Percentiles rank a stretch among this genome's conserved stretches.
Conservation (phyloP, 768 basidiomycete species). For the Kwoniella dendrophila region DNA sequence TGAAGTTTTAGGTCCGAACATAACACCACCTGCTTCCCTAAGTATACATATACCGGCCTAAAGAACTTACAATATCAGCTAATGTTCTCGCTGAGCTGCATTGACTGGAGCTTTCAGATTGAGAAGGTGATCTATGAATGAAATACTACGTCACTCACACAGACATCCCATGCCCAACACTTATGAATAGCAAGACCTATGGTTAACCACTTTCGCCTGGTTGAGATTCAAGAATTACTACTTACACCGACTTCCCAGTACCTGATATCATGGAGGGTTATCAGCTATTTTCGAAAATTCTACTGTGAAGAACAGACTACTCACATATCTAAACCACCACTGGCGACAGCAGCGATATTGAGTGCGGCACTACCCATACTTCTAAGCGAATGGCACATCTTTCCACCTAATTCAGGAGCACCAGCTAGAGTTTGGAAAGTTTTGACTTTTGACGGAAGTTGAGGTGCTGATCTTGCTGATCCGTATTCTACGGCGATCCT, state of each 20-base stretch:
- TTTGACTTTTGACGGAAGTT: slow-evolving; percentile 60
- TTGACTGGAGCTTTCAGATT: no score
- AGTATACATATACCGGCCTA: slow-evolving; percentile 87
- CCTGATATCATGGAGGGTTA: slow-evolving; percentile 16
- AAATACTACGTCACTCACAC: slow-evolving; percentile 58
- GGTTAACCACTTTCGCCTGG: no score
- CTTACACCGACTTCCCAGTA: slow-evolving; percentile 41
- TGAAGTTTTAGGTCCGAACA: slow-evolving; percentile 65
- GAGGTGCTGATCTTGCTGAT: slow-evolving; percentile 29
- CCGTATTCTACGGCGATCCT: slow-evolving; percentile 49
- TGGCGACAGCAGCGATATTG: slow-evolving; percentile 65
- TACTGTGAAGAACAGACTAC: slow-evolving; percentile 27
- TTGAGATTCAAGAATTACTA: no score
- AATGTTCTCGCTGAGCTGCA: no score
- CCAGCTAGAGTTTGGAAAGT: slow-evolving; percentile 78
- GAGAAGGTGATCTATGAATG: neutral
- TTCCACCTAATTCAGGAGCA: slow-evolving; percentile 70
- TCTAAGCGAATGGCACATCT: slow-evolving; percentile 81
- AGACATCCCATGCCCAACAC: slow-evolving; percentile 82
- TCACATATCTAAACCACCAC: slow-evolving; percentile 82
- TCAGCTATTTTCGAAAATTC: slow-evolving; percentile 5
- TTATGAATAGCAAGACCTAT: slow-evolving; percentile 52
- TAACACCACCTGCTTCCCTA: slow-evolving; percentile 80
- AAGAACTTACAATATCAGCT: neutral
- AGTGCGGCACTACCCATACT: slow-evolving; percentile 67